Percentiles rank a stretch among this genome's conserved stretches.
Conservation (phyloP, 176 grass and related monocot species). For the Puccinellia tenuiflora region DNA sequence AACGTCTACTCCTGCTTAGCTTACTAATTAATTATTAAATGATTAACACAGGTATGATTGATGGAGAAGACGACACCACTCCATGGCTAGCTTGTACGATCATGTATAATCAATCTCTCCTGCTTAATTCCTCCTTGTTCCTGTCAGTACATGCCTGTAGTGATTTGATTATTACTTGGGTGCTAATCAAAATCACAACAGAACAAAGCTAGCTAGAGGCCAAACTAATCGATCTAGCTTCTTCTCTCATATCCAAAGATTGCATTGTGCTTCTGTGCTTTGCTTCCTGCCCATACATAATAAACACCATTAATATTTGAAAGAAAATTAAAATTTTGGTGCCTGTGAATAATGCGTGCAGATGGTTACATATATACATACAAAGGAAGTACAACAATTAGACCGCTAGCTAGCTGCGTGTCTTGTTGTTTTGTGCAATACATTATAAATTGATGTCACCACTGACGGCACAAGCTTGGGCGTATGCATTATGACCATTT, state of each 20-base stretch:
- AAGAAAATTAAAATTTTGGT: not conserved
- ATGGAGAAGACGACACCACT: constrained; percentile 13
- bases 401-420: not conserved
- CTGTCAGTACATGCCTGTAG: not conserved
- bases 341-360: not conserved
- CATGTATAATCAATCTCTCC: not conserved
- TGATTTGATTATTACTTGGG: not conserved
- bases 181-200: not conserved
- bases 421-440: not conserved
- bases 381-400: not conserved
- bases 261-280: not conserved
- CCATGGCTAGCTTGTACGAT: not conserved
- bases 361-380: not conserved
- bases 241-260: constrained; percentile 5
- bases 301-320: not conserved
- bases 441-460: not conserved
- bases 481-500: not conserved
- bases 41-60: not conserved
- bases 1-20: not conserved
- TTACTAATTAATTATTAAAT: not conserved
- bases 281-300: not conserved
- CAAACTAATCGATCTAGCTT: not conserved
- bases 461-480: not conserved
- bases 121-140: not conserved
- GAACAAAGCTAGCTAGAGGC: not conserved